Evolutionary conservation across 768 basidiomycete genomes (phyloP).

Genomic region (Suillus lakei): DNA sequence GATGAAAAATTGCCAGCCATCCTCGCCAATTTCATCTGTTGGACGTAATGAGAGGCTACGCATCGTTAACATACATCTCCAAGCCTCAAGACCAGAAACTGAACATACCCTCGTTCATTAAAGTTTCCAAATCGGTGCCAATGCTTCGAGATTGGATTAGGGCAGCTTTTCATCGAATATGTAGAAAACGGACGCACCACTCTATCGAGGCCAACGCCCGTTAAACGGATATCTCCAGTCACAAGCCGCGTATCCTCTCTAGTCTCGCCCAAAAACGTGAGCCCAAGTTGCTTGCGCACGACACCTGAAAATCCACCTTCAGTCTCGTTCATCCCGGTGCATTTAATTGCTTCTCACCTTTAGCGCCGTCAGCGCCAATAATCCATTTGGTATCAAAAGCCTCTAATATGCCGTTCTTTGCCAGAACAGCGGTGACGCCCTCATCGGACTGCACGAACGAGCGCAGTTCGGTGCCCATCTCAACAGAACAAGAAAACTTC

Average conservation of each 20-base stretch:
- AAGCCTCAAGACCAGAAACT: background rate
- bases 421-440: slow-evolving; percentile 27
- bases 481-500: slow-evolving; percentile 30
- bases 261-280: slow-evolving; percentile 34
- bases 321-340: background rate
- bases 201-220: slow-evolving; percentile 37
- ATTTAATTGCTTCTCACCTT: slow-evolving; percentile 13
- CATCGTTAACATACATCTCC: background rate
- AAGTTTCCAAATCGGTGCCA: slow-evolving; percentile 55
- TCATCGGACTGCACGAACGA: slow-evolving; percentile 39
- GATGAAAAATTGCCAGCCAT: slow-evolving; percentile 36
- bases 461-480: slow-evolving; percentile 40
- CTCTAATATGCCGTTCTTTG: slow-evolving; percentile 8
- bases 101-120: background rate
- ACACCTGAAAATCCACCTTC: background rate
- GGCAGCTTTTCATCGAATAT: background rate
- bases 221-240: slow-evolving; percentile 42
- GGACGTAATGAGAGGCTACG: slow-evolving; percentile 40
- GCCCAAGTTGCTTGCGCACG: slow-evolving; percentile 12
- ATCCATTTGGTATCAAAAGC: slow-evolving; percentile 13
- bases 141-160: slow-evolving; percentile 30
- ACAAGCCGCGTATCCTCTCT: slow-evolving; percentile 30
- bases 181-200: slow-evolving; percentile 34
- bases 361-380: slow-evolving; percentile 22
- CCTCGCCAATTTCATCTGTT: slow-evolving; percentile 32